Base-by-base conservation (phyloP, 2,329 filamentous ascomycete species). In the Botryosphaeria agaves region DNA sequence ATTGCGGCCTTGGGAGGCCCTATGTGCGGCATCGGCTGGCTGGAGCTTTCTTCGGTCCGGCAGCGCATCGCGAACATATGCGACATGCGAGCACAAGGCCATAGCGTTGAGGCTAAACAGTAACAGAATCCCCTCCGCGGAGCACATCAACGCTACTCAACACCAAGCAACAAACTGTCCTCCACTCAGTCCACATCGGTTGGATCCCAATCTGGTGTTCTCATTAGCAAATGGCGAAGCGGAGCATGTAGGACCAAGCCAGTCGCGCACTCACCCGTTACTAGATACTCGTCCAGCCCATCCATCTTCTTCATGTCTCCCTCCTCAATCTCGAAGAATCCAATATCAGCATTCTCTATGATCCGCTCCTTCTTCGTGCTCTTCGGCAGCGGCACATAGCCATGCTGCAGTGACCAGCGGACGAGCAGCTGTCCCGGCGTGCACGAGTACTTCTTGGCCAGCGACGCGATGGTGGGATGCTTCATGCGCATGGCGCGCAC, bases 381-480 rank as follows among this genome's bases (percentile, higher is more conserved):
- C 62, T 89, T 85, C 4, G 79, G 79, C 37, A 85, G 55, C 4
- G 76, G 72, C 26, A 83, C 68, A 42, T 74, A 75, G 20, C 69
- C 72, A 45, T 83, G 69, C 49, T 89, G 80, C 38, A 87, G 52
- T 32, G 71, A 76, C 81, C 81, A 89, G 32, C 78, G 67, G 28
- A 91, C 64, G 48, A 89, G 56, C 20, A 91, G 55, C 51, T 89
- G 81, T 3, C 73, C 79, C 1, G 74, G 67, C 0, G 72, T 75
- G 47, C 75, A 81, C 0, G 51, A 53, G 51, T 89, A 81, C 48
- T 78, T 77, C 43, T 66, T 62, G 3, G 76, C 62, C 16, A 89
- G 47, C 9, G 60, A 51, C 2, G 64, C 51, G 38, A 89, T 67
- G 2, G 59, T 66, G 0, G 70, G 68, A 41, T 89, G 69, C 28